phyloP scores from a whole-genome alignment of 805 yeast species.

The Spathaspora sp. region DNA sequence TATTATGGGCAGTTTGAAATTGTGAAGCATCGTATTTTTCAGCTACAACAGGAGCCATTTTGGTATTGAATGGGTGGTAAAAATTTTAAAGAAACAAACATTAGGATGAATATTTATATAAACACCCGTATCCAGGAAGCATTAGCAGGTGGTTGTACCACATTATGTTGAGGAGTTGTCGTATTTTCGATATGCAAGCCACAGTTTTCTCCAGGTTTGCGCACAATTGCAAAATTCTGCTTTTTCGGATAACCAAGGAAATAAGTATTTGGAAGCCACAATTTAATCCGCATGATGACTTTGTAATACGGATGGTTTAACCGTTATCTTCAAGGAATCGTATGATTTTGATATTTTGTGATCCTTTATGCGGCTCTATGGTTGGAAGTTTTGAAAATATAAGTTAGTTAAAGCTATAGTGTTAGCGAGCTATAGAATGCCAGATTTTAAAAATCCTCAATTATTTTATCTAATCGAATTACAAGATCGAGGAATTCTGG shows the following conservation, averaged over 20 bases:
- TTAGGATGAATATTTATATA: neutral
- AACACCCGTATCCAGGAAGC: neutral
- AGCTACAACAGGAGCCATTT: slow-evolving; percentile 13
- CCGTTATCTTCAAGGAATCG: neutral
- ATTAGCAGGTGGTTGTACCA: neutral
- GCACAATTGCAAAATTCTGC: neutral
- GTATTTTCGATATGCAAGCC: neutral
- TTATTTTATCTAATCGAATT: slow-evolving; percentile 9
- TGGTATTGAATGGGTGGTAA: neutral
- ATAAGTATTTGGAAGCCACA: neutral
- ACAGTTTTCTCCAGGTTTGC: neutral
- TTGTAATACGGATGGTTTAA: neutral
- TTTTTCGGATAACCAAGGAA: neutral
- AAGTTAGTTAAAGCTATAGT: too few species aligned
- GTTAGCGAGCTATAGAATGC: too few species aligned
- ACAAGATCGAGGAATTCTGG: slow-evolving; percentile 9
- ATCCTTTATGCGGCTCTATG: too few species aligned
- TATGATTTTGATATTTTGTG: neutral
- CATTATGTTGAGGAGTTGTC: neutral
- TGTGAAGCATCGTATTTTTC: slow-evolving; percentile 21
- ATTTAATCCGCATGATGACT: neutral
- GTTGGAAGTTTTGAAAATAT: too few species aligned
- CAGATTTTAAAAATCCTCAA: neutral
- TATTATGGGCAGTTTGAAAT: slow-evolving; percentile 17
- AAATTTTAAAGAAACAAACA: neutral